These are phyloP conservation scores for Selaginella moellendorffii DNA, from an alignment of 75 land plant genomes.

Conservation along the genomic window DNA sequence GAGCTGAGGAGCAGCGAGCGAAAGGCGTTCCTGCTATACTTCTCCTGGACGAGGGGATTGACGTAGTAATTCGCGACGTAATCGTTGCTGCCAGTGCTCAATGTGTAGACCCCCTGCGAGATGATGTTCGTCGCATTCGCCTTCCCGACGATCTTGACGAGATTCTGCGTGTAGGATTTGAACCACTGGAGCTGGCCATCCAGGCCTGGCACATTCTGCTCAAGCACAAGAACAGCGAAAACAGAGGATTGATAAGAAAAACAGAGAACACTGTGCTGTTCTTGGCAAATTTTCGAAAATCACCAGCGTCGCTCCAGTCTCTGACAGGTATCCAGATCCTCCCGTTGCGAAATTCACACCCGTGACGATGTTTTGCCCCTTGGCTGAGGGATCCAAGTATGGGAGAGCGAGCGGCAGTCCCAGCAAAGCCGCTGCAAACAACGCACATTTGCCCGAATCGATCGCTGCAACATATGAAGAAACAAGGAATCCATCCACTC, in stretches of 20 bases:
- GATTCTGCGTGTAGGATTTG: not conserved
- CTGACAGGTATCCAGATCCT: conserved; percentile 1
- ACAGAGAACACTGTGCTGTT: not conserved
- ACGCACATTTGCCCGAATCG: not conserved
- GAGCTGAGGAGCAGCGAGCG: not conserved
- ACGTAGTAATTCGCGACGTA: not conserved
- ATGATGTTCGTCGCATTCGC: conserved; percentile 1
- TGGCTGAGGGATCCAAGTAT: conserved; percentile 3
- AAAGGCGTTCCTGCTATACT: not conserved
- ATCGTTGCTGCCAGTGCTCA: conserved; percentile 13
- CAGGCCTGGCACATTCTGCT: conserved; percentile 1
- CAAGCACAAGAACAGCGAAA: not conserved
- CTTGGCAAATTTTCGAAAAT: not conserved
- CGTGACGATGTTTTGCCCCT: not conserved
- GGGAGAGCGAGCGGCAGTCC: not conserved
- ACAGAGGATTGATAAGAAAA: not conserved
- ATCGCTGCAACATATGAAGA: not conserved
- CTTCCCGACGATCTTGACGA: not conserved
- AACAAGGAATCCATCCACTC: no score
- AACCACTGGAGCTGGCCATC: not conserved
- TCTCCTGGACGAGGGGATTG: not conserved
- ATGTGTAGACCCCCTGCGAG: not conserved
- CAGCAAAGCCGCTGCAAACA: not conserved
- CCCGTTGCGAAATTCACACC: conserved; percentile 3
- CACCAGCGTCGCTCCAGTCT: not conserved